Percentiles rank a stretch among this genome's conserved stretches.
phyloP scores from a whole-genome alignment of 1,284 basidiomycete species.

The Pisolithus thermaeus region DNA sequence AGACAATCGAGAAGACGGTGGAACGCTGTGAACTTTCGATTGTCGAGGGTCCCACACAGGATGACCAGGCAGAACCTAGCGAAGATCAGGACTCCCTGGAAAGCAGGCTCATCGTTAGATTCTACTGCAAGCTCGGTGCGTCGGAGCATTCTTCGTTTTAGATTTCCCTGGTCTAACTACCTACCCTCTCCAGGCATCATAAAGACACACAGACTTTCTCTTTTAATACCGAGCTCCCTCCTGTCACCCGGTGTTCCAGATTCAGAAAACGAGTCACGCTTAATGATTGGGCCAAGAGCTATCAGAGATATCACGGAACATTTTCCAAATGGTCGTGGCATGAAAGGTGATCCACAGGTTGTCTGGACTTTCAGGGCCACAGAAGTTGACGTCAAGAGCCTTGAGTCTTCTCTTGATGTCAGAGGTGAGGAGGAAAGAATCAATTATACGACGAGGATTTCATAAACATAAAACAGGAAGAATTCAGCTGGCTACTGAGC shows the following conservation, averaged over 20 bases:
- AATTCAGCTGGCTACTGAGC: constrained; percentile 63
- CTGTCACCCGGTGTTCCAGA: constrained; percentile 58
- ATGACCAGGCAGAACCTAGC: constrained; percentile 31
- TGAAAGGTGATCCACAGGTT: constrained; percentile 67
- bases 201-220: constrained; percentile 69
- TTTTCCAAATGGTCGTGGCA: constrained; percentile 56
- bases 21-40: constrained; percentile 71
- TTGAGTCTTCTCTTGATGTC: constrained; percentile 57
- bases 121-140: constrained; percentile 77
- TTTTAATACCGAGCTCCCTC: constrained; percentile 51
- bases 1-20: constrained; percentile 66
- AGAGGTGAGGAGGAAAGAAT: constrained; percentile 42
- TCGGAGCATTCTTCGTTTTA: not conserved
- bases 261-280: constrained; percentile 48
- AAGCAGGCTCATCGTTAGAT: constrained; percentile 61
- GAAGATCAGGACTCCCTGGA: constrained; percentile 60
- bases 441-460: not conserved
- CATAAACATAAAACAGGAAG: constrained; percentile 38
- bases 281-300: constrained; percentile 64
- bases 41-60: constrained; percentile 41
- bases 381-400: constrained; percentile 63
- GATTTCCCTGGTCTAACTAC: not conserved
- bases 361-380: constrained; percentile 66
- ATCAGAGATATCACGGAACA: constrained; percentile 77
- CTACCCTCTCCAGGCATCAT: constrained; percentile 51